Base-by-base conservation (phyloP, 441 rosid genomes). In the Euphorbia celastroides region DNA sequence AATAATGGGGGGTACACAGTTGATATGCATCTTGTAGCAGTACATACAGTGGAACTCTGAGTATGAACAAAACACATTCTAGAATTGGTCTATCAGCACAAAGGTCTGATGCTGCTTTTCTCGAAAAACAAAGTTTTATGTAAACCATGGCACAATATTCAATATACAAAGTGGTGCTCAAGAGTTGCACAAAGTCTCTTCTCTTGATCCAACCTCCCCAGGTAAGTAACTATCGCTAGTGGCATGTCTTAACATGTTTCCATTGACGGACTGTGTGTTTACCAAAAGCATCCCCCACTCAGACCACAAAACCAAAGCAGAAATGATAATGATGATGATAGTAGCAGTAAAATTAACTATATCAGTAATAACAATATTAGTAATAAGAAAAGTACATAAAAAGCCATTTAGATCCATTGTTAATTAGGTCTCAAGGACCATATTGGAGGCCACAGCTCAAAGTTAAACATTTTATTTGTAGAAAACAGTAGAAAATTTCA, bases 21-120 rank as follows among this genome's bases (percentile, higher is more conserved):
- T 59, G 54, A 57, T 52, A n/a, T 38, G 51, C 19, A 30, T 52
- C 38, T 31, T 67, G 60, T 19, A 66, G 54, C 6, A 23, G 51
- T 22, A 41, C 5, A 66, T 42, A 57, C 19, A 41, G 48, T 26
- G 7, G 34, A 16, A 17, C 22, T 19, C 9, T 36, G 26, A 66
- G 30, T 28, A 16, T 27, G 36, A 57, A 30, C 16, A 57, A 11
- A 57, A 57, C 9, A 52, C 60, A 56, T 30, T 25, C 32, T 56
- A 26, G 31, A 13, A 16, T 57, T 57, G 7, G 20, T 57, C 60
- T 57, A 19, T 56, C n/a, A 4, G 22, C 20, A 57, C 17, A 6
- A 14, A 28, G 36, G 0, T 57, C 36, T 8, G 11, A 57, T 13
- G 31, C 22, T 25, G 10, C 31, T 56, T n/a, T 23, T 56, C 32